Base-by-base conservation (phyloP, 805 yeast species). In the Pichia cabralensis region DNA sequence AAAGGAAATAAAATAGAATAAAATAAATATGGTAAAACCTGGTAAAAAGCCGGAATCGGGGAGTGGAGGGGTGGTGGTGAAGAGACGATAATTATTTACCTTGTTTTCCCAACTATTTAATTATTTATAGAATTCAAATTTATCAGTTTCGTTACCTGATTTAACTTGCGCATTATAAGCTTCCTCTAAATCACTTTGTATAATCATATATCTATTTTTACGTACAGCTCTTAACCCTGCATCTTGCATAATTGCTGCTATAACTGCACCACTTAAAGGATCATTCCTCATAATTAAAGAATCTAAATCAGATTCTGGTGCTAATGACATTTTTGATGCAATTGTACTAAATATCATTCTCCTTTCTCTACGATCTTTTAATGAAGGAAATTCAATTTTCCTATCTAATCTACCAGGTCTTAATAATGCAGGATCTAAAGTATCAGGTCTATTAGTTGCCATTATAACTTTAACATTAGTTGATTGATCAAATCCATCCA, bases 391-490 rank as follows among this genome's bases (percentile, higher is more conserved):
- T 61, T 92, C 98, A 49, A 92, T 94, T 61, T 94, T 94, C 60
- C 99, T 76, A 61, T 92, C 99, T 58, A 92, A 71, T 65, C 99
- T 82, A 47, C 99, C 99, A 14, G 98, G 96, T 65, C 99, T 82
- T 59, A 92, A 74, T 48, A 92, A 68, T 10, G 99, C 99, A 5
- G 99, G 99, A 62, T 92, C 99, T 48, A 92, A 73, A 2, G 98
- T 92, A 56, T 92, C 99, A n/a, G 96, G 95, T 65, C 99, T 81
- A 63, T 92, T 92, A 10, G 99, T 92, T 27, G 99, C 98, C 99
- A 92, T 92, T 44, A 92, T 92, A 24, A 92, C 96, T 65, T 92
- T 92, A 34, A 92, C 98, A 44, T 86, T 88, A 6, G 95, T 76
- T 2, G 81, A 66, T 65, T 92, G 98, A 56, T 92, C 99, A 50